phyloP scores from a whole-genome alignment of 2,329 filamentous ascomycete genomes.

The Pyrenochaeta sp. region DNA sequence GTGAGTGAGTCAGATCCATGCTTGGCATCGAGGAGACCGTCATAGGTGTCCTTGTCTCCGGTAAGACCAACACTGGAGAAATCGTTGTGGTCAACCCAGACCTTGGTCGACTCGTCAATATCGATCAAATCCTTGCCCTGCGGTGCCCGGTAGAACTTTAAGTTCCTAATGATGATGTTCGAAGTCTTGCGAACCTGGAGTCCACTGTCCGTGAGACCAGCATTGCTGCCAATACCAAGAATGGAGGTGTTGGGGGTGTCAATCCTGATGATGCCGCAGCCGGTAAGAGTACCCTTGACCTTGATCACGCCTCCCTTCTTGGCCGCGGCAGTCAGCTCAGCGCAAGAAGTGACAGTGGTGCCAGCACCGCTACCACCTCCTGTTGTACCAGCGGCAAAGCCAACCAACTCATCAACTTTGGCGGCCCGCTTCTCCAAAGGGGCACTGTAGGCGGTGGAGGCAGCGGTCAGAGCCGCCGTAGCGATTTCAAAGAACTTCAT shows the following conservation, averaged over 20 bases:
- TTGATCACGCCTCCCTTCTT: conserved; percentile 45
- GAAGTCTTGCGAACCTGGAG: conserved; percentile 61
- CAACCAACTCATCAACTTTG: conserved; percentile 45
- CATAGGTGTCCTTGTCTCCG: conserved; percentile 43
- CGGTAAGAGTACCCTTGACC: conserved; percentile 41
- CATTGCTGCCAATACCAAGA: conserved; percentile 53
- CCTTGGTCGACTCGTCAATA: conserved; percentile 65
- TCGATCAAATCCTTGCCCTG: conserved; percentile 67
- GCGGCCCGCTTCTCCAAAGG: conserved; percentile 39
- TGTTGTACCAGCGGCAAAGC: conserved; percentile 62
- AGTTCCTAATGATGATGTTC: conserved; percentile 71
- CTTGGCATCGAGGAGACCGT: conserved; percentile 65
- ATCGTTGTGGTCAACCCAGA: conserved; percentile 72
- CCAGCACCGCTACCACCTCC: conserved; percentile 65
- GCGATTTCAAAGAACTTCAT: conserved; percentile 41
- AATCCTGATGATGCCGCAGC: conserved; percentile 42
- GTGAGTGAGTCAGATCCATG: conserved; percentile 70
- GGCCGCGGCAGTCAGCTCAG: conserved; percentile 60
- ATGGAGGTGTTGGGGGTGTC: conserved; percentile 34
- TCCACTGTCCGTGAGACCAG: conserved; percentile 57
- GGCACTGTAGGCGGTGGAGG: conserved; percentile 31
- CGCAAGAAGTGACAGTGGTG: conserved; percentile 63
- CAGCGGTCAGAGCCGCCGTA: conserved; percentile 34
- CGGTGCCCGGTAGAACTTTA: conserved; percentile 67
- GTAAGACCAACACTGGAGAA: conserved; percentile 62